Evolutionary conservation across 192 early-diverging fungal species (phyloP), one percentile per base, ranked within the genome.

Genomic region (Podila clonocystis): DNA sequence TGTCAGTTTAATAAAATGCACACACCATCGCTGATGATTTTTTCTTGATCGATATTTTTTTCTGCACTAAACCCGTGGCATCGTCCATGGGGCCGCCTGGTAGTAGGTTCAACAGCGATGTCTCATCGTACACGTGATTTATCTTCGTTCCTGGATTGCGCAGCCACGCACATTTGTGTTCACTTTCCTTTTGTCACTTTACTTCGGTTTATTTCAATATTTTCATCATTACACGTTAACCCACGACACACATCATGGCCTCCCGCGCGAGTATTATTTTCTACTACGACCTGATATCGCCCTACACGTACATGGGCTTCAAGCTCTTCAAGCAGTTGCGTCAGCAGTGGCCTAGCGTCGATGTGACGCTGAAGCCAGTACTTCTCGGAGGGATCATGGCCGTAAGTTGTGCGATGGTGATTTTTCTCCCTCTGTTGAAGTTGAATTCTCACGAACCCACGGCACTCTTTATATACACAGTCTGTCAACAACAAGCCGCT

Each of bases 231-330:
- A 8, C 65, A 58, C 50, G 24, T 31, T 31, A 19, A 59, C 38
- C 5, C 31, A 12, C n/a, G 13, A 19, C 67, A 30, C 9, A 68
- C 24, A 70, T 50, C 45, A 57, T 58, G 8, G 29, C 65, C 5
- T 38, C 77, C 26, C 70, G 77, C 9, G 65, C 77, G 50, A 80
- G 64, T 34, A 73, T 80, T 34, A 50, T 73, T 24, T 55, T 49
- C 31, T 80, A 73, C 48, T 80, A 80, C 36, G 77, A 80, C 67
- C 7, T 80, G 19, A 55, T 80, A 55, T 80, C 77, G 7, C 77
- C 77, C 29, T 80, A 80, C 34, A 69, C 77, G 2, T 80, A 34
- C 49, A 80, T 80, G 77, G 77, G 77, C 20, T 29, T 73, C 15
- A 80, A 80, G 49, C 28, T 80, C 9, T 69, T 80, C 67, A 63